Evolutionary conservation across 257 asterid genomes (phyloP), one percentile per base, ranked within the genome.

Genomic region (Solanum etuberosum): DNA sequence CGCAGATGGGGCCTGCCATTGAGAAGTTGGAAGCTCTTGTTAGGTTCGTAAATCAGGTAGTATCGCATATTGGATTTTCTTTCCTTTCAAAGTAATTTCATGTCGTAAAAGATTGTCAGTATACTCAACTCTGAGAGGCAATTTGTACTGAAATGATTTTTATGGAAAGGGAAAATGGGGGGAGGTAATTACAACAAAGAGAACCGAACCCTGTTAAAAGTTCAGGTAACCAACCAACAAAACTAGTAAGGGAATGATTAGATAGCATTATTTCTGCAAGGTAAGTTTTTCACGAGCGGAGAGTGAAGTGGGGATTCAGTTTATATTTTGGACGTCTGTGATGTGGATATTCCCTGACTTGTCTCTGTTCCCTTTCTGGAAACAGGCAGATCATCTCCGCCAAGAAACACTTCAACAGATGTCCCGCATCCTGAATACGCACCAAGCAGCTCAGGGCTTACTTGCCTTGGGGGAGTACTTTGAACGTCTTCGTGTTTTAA

Each of bases 1-100:
- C 95, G 3, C 98, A 93, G 83, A 90, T 94, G 83, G 89, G 90
- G 25, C 91, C 94, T 63, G 96, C 98, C 68, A 85, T 92, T 38
- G 98, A 95, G 68, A 94, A 93, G 90, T 90, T 97, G 88, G 97
- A 92, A 81, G 88, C 90, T 85, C 90, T 97, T 25, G 96, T 90
- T 82, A 91, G 98, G 85, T 95, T 97, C 37, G 96, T 94, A 63
- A 92, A 70, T 72, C 98, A 95, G 99, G 99, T 96, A 93, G 78
- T 78, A 37, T 25, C 92, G 8, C 32, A 32, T 31, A 6, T 70
- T 86, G 23, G 12, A 46, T 71, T 71, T 71, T 72, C 84, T 31
- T 59, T 85, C 87, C 42, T 40, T 68, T 74, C 57, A 5, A 11
- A 74, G 54, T 74, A 74, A 72, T 4, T 38, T 74, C 57, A 74